Evolutionary conservation across 306 rosid species (phyloP), one percentile per base, ranked within the genome.

Genomic region (Astragalus membranaceus): DNA sequence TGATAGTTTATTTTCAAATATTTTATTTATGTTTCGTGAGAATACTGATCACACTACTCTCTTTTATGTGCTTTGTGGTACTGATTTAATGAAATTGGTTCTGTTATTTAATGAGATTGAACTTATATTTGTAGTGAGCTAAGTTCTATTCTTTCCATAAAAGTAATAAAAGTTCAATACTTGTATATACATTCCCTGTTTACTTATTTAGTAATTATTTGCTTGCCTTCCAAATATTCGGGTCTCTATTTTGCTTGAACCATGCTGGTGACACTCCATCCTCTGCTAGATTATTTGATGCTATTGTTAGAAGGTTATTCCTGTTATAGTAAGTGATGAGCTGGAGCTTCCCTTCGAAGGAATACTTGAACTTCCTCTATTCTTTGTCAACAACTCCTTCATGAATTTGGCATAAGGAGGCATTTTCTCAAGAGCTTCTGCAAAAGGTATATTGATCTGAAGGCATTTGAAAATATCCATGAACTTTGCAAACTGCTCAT

Each of bases 251-350:
- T 86, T 94, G 97, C 89, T 61, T 94, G 75, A 87, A 77, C 76
- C 98, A 97, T 11, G 98, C 98, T 39, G 98, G 98, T 16, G 98
- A 94, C 83, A 94, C 98, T 70, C 98, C 98, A 72, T 94, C 98
- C 16, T 94, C 97, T 46, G 98, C 98, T 52, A 88, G 98, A 85
- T 83, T 90, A 86, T 94, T 90, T 65, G 98, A 94, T 83, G 98
- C 98, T 66, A 83, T 94, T 75, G 95, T 94, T 52, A 90, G 98
- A 78, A 96, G 98, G 60, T 94, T 75, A 87, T 94, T 72, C 98
- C 98, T 7, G 83, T 90, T 77, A 88, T 94, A 68, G 69, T 90
- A 50, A 94, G 98, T 77, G 97, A 94, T 55, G 98, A 94, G 73
- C 76, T 94, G 84, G 98, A 94, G 82, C 98, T 90, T 74, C 97